Base-by-base conservation (phyloP, 169 alveolate species). In the Toxoplasma gondii region DNA sequence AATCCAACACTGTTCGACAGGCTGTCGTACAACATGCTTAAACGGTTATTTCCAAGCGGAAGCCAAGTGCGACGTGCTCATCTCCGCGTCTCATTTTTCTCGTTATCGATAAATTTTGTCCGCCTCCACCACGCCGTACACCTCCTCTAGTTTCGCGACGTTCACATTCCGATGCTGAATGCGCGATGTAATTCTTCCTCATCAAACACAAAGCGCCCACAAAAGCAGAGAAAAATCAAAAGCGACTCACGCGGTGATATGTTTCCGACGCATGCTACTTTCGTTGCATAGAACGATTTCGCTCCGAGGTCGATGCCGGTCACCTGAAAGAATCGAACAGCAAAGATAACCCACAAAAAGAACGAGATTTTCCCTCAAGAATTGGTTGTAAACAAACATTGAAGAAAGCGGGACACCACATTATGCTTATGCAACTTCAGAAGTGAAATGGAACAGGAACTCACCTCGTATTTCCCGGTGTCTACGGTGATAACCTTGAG, bases 391-490 rank as follows among this genome's bases (percentile, higher is more conserved):
- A 49, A 17, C 16, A 49, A 9, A 49, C 58, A 49, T 0, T 49
- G 4, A 49, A 49, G 58, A 49, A 0, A 49, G 58, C 1, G 58
- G 12, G 58, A 49, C 58, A 49, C 58, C 22, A 49, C 58, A 9
- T 0, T 49, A 0, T 49, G 58, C 58, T 39, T 39, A 39, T 39
- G 58, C 58, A 49, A 12, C 58, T 49, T 49, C 58, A 49, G 58
- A 49, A 9, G 58, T 64, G 78, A 64, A 7, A 10, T 19, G 78
- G 78, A 10, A 24, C 41, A 64, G 9, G 34, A 31, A 19, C 78
- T 64, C 36, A 90, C 93, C 78, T 70, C 88, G 74, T 70, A 78
- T 44, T 90, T 90, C 49, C 39, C 67, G 17, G 88, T 69, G 49
- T 90, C 93, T 27, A 90, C 53, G 24, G 82, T 78, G 38, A 39